Evolutionary conservation across 1,284 basidiomycete species (phyloP), one percentile per base, ranked within the genome.

Genomic region (Hypsizygus ulmarius): DNA sequence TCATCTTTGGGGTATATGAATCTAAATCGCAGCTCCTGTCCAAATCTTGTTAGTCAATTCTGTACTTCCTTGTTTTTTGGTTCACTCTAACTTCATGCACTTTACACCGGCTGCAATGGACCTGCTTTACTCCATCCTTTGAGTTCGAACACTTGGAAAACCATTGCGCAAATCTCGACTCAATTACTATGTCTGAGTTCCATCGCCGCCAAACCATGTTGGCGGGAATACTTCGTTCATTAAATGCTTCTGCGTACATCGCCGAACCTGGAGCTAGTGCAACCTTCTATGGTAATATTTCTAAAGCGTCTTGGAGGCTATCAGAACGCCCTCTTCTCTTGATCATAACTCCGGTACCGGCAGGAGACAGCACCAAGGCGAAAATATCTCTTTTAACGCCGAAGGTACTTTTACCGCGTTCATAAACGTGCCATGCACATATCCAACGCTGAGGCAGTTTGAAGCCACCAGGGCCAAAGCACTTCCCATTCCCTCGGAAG

Each of bases 311-410:
- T 12, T 93, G 91, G 92, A 58, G 60, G 39, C 74, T 87, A 18
- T 88, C 86, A 6, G 91, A 93, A 65, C 76, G 90, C 1, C 89
- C 90, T 0, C 74, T 93, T 21, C 68, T 94, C 4, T 67, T 93
- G 29, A 73, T 88, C 40, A 60, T 93, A 41, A 73, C 75, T 6
- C 77, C 86, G 2, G 52, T 59, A 8, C 49, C 58, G 19, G 50
- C 55, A 12, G 56, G 63, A 14, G 57, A 51, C 12, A 47, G 62
- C 3, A 57, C 78, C 9, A 54, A 58, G 32, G 69, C 75, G 30
- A 67, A 73, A 21, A 59, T 92, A 30, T 74, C 75, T 0, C 63
- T 93, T 33, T 67, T 94, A 41, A 87, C 89, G 0, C 90, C 91
- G 0, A 70, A 74, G 62, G 67, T 66, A 43, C 16, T 19, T 9